phyloP scores from a whole-genome alignment of 2,329 filamentous ascomycete genomes.

The Zymoseptoria ardabiliae region DNA sequence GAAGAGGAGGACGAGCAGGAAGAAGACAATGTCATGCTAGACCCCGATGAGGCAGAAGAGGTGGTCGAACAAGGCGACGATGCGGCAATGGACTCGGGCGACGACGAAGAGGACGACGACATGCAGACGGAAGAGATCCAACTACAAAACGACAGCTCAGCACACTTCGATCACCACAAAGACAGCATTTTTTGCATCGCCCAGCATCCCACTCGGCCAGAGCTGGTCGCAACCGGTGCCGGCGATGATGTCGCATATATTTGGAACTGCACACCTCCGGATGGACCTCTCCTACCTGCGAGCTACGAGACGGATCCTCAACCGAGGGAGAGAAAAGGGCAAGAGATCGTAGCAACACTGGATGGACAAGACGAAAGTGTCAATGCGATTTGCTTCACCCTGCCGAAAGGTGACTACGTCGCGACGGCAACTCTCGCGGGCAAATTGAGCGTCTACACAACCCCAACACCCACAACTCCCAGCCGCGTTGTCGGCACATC shows the following conservation, averaged over 20 bases:
- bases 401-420: conserved; percentile 73
- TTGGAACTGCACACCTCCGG: conserved; percentile 63
- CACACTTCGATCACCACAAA: conserved; percentile 83
- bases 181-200: conserved; percentile 94
- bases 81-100: conserved; percentile 74
- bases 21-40: conserved; percentile 64
- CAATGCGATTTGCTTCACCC: conserved; percentile 76
- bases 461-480: conserved; percentile 18
- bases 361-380: conserved; percentile 91
- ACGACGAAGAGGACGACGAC: conserved; percentile 50
- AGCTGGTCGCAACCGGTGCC: conserved; percentile 81
- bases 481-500: conserved; percentile 63
- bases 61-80: conserved; percentile 55
- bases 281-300: conserved; percentile 60
- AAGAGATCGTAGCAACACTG: conserved; percentile 63
- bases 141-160: conserved; percentile 84
- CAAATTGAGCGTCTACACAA: conserved; percentile 53
- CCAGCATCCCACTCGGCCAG: conserved; percentile 72
- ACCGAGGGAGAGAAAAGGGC: conserved; percentile 48
- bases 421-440: conserved; percentile 87
- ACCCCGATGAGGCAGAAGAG: conserved; percentile 72
- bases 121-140: conserved; percentile 61
- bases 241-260: conserved; percentile 81
- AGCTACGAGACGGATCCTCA: conserved; percentile 65
- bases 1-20: conserved; percentile 46